Evolutionary conservation across 164 flowering plant species (phyloP), one percentile per base, ranked within the genome.

Genomic region (Dillenia suffruticosa): DNA sequence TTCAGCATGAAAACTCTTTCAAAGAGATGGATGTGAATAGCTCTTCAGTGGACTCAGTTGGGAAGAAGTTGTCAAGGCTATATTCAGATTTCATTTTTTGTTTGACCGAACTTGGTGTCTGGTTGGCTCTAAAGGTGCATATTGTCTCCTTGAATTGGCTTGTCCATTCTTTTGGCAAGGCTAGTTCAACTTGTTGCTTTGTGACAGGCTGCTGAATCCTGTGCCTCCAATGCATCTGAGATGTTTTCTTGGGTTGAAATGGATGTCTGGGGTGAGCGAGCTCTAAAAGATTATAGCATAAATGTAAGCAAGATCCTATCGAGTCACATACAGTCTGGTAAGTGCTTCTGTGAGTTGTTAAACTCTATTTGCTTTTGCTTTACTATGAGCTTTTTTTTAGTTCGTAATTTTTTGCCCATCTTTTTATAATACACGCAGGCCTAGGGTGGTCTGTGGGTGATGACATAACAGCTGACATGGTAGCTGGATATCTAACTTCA

Each of bases 41-140:
- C 7, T 57, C 73, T 49, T 47, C 61, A 2, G 70, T 50, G n/a
- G 71, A 74, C 14, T 78, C 86, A 55, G 59, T 68, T 3, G 57
- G 15, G 11, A 76, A 69, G 68, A 82, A 77, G 64, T 62, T 89
- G 54, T 50, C 56, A 9, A 86, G 77, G 67, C 63, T 85, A 46
- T 62, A 13, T 67, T 63, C 62, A 8, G 69, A 74, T 45, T 78
- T 82, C 40, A 1, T 68, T 40, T 88, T 64, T 68, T 92, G 98
- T 69, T 57, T 92, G 62, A 63, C 59, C 8, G 91, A 89, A 43
- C 87, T 92, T 68, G 98, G 98, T 60, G 56, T 83, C 57, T 90
- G 95, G 95, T 54, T 82, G 75, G 82, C 89, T 46, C 56, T 67
- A 9, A 82, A 81, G 98, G 98, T 92, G 65, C 10, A 5, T 17